These are phyloP conservation scores for Hypericum androsaemum DNA, from an alignment of 345 rosid genomes.

Conservation along the genomic window DNA sequence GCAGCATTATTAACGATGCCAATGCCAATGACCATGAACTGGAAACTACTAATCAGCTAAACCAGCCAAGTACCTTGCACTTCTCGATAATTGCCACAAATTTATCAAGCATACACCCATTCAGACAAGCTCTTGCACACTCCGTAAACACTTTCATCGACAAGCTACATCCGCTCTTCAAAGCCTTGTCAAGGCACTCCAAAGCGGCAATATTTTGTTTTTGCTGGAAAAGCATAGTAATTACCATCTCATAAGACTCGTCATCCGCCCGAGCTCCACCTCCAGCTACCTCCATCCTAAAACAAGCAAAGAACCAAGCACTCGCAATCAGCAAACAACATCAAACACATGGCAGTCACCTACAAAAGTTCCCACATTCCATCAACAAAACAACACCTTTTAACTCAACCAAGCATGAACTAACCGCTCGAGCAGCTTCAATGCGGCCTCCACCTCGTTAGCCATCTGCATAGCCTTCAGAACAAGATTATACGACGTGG, in stretches of 20 bases:
- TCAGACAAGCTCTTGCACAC: constrained; percentile 49
- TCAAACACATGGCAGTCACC: not conserved
- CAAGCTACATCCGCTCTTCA: constrained; percentile 54
- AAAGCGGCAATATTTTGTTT: constrained; percentile 53
- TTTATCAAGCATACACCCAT: constrained; percentile 43
- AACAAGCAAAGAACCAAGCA: constrained; percentile 5
- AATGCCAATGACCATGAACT: too few relatives aligned
- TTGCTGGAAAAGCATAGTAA: constrained; percentile 39
- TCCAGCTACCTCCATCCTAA: constrained; percentile 79
- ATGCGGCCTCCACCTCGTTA: constrained; percentile 52
- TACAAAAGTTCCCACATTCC: constrained; percentile 11
- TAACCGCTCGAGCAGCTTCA: constrained; percentile 71
- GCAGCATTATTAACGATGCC: too few relatives aligned
- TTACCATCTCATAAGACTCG: constrained; percentile 65
- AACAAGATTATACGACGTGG: constrained; percentile 69
- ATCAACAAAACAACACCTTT: not conserved
- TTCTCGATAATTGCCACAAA: constrained; percentile 68
- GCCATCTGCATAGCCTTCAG: constrained; percentile 68
- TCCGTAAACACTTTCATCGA: constrained; percentile 43
- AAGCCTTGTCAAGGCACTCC: constrained; percentile 44
- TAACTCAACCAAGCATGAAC: not conserved
- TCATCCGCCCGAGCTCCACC: constrained; percentile 76
- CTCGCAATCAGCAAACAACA: not conserved
- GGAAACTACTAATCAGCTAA: not conserved
- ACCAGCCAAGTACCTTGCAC: constrained; percentile 58